These are phyloP conservation scores for Jatropha curcas DNA, from an alignment of 345 rosid species.

Conservation along the genomic window DNA sequence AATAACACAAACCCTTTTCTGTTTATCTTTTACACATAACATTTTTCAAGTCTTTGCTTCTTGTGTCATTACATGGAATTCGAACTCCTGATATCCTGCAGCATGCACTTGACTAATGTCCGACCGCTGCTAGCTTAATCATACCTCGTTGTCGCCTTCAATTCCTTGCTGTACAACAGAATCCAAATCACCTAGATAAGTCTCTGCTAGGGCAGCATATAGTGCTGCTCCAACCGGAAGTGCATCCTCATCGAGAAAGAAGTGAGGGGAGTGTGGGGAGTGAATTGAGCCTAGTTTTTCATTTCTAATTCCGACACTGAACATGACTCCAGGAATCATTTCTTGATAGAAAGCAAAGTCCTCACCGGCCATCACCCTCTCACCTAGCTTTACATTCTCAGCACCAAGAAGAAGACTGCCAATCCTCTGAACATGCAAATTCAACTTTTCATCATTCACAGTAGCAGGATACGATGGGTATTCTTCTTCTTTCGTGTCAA, in stretches of 20 bases:
- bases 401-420: slow-evolving; percentile 58
- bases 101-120: too few species aligned
- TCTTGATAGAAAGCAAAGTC: slow-evolving; percentile 86
- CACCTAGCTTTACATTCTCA: slow-evolving; percentile 42
- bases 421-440: slow-evolving; percentile 49
- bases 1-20: too few species aligned
- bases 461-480: slow-evolving; percentile 63
- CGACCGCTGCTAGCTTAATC: too few species aligned
- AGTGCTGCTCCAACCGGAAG: slow-evolving; percentile 83
- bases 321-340: slow-evolving; percentile 66
- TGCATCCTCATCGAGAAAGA: slow-evolving; percentile 73
- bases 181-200: slow-evolving; percentile 53
- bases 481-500: slow-evolving; percentile 48
- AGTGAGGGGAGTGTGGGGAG: slow-evolving; percentile 69
- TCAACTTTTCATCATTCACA: slow-evolving; percentile 59
- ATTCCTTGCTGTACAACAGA: slow-evolving; percentile 13
- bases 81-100: too few species aligned
- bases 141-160: too few species aligned
- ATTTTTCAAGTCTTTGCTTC: too few species aligned
- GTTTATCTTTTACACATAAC: too few species aligned
- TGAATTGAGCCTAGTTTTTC: slow-evolving; percentile 66
- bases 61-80: too few species aligned
- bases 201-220: slow-evolving; percentile 64
- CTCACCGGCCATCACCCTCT: slow-evolving; percentile 73
- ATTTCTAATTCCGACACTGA: slow-evolving; percentile 65